These are phyloP conservation scores for Adansonia grandidieri DNA, from an alignment of 441 rosid genomes.

Conservation along the genomic window DNA sequence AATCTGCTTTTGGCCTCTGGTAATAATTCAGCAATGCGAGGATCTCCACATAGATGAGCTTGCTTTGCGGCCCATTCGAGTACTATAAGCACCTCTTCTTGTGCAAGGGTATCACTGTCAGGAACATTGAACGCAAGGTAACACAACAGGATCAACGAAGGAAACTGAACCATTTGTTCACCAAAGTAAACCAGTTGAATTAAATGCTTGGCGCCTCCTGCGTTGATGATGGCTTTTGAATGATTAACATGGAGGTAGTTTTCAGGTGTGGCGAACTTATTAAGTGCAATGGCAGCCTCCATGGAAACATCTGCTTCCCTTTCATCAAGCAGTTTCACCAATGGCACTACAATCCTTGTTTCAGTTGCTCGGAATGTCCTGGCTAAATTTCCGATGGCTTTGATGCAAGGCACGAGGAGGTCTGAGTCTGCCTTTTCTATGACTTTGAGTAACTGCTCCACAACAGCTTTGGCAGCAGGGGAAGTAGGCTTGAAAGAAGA, in stretches of 20 bases:
- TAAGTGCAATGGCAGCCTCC: slow-evolving; percentile 63
- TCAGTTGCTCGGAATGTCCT: slow-evolving; percentile 75
- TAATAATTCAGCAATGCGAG: slow-evolving; percentile 43
- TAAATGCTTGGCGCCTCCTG: slow-evolving; percentile 70
- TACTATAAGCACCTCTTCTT: slow-evolving; percentile 67
- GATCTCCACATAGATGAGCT: slow-evolving; percentile 47
- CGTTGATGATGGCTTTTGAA: slow-evolving; percentile 60
- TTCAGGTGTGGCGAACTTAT: slow-evolving; percentile 56
- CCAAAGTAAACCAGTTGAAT: slow-evolving; percentile 73
- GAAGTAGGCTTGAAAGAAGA: slow-evolving; percentile 72
- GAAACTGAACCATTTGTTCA: slow-evolving; percentile 62
- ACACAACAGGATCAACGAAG: slow-evolving; percentile 53
- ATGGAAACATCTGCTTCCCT: slow-evolving; percentile 54
- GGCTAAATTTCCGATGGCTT: slow-evolving; percentile 60
- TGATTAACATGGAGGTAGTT: slow-evolving; percentile 59
- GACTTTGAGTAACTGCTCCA: slow-evolving; percentile 57
- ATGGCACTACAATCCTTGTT: slow-evolving; percentile 61
- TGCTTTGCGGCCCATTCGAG: slow-evolving; percentile 76
- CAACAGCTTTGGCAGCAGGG: slow-evolving; percentile 73
- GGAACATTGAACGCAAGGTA: slow-evolving; percentile 56
- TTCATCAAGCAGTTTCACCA: slow-evolving; percentile 68
- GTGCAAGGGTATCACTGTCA: slow-evolving; percentile 66
- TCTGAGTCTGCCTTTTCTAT: slow-evolving; percentile 56
- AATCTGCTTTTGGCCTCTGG: slow-evolving; percentile 64
- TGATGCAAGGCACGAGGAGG: slow-evolving; percentile 56